phyloP scores from a whole-genome alignment of 257 asterid species.

The Hygrophila difformis region DNA sequence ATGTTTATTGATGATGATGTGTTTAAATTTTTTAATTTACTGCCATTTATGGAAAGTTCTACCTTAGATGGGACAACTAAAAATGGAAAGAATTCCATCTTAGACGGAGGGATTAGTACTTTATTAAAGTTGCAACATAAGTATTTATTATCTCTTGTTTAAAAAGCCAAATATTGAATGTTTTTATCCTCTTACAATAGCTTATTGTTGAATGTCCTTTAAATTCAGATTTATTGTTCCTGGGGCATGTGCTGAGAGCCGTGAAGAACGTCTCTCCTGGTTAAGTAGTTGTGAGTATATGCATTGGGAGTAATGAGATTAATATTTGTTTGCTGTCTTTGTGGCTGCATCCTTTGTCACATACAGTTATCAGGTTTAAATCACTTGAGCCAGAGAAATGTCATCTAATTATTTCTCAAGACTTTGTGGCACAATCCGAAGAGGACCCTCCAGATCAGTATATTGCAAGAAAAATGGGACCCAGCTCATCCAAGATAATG shows the following conservation, averaged over 20 bases:
- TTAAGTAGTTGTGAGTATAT: constrained; percentile 15
- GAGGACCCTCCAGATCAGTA: constrained; percentile 38
- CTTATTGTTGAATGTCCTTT: constrained; percentile 4
- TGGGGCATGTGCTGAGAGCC: constrained; percentile 8
- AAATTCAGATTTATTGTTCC: constrained; percentile 20
- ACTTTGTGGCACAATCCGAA: constrained; percentile 35
- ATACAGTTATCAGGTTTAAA: too few relatives aligned
- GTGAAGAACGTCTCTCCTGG: constrained; percentile 16
- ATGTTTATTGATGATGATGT: too few relatives aligned
- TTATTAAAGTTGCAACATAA: neutral
- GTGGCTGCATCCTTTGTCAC: neutral
- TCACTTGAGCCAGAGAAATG: constrained; percentile 38
- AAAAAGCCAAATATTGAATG: neutral
- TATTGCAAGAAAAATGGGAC: constrained; percentile 34
- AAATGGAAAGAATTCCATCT: neutral
- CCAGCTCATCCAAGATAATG: constrained; percentile 35
- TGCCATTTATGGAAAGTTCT: too few relatives aligned
- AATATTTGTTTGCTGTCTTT: constrained; percentile 10
- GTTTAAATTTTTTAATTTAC: too few relatives aligned
- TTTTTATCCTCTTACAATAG: neutral
- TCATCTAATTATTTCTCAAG: constrained; percentile 57
- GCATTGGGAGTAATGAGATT: constrained; percentile 58
- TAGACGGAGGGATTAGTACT: neutral
- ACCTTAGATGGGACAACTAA: too few relatives aligned
- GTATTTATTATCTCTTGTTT: too few relatives aligned